Evolutionary conservation across 2,329 filamentous ascomycete genomes (phyloP).

Genomic region (Huntiella moniliformis): DNA sequence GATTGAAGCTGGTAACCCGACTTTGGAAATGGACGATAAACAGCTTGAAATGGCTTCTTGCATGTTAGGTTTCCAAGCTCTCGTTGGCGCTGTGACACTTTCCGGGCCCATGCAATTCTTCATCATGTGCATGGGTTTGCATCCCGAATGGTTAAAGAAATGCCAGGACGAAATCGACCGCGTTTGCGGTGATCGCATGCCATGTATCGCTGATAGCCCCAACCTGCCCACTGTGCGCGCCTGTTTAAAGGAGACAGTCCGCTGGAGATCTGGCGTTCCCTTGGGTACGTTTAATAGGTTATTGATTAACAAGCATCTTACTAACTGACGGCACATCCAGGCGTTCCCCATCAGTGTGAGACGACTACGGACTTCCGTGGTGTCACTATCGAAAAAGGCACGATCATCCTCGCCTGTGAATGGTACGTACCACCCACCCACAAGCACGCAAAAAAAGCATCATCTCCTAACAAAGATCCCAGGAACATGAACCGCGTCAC

Average conservation of each 20-base stretch:
- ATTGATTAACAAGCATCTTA: not conserved
- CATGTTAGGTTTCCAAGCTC: constrained; percentile 32
- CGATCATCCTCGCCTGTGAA: constrained; percentile 30
- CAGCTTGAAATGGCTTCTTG: constrained; percentile 29
- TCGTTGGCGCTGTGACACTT: constrained; percentile 32
- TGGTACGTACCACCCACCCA: constrained; percentile 20
- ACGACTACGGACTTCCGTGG: constrained; percentile 27
- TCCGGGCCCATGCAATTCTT: constrained; percentile 32
- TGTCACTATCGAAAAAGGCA: constrained; percentile 28
- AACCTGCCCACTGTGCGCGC: constrained; percentile 34
- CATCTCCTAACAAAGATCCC: not conserved
- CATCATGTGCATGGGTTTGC: constrained; percentile 31
- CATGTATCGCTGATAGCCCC: constrained; percentile 29
- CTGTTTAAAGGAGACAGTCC: constrained; percentile 37
- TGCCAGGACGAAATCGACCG: constrained; percentile 38
- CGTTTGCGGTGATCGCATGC: constrained; percentile 34
- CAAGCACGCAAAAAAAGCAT: not conserved
- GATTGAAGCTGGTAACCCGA: constrained; percentile 21
- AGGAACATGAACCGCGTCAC: constrained; percentile 40
- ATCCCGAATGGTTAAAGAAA: constrained; percentile 32
- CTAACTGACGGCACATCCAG: constrained; percentile 12
- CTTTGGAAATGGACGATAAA: constrained; percentile 23
- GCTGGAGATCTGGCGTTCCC: constrained; percentile 38
- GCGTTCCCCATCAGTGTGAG: constrained; percentile 31
- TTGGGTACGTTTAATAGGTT: constrained; percentile 20